Base-by-base conservation (phyloP, 2,329 filamentous ascomycete genomes). In the Fusarium penzigii region DNA sequence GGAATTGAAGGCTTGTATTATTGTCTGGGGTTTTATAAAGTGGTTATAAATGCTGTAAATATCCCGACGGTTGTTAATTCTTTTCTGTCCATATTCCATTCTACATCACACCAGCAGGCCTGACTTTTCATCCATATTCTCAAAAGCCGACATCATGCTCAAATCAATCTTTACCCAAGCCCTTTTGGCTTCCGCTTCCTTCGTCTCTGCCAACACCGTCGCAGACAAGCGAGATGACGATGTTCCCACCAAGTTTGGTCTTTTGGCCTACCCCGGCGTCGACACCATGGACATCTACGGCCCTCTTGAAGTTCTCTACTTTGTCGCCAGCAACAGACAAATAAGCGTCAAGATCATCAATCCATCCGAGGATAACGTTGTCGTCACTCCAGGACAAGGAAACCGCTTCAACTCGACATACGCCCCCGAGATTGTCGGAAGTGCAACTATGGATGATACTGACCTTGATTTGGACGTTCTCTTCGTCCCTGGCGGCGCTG, bases 401-500 rank as follows among this genome's bases (percentile, higher is more conserved):
- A 42, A 42, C 40, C 40, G 17, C 2, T n/a, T 13, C 17, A 42
- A 42, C n/a, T 42, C 40, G 4, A 42, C 40, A 8, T 42, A 17
- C 6, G 29, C 17, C 17, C 40, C 40, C 40, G 40, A 42, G 40
- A 42, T 42, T 42, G 40, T 42, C 17, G 40, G 40, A 6, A 17
- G 40, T 17, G 40, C 40, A n/a, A 42, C 40, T 6, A 25, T 42
- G 13, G 40, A 42, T 1, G 40, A 42, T 25, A 25, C 20, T 17
- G 40, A 42, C 2, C 40, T 42, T 42, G 73, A 75, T 2, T 78
- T 78, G 2, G 71, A 72, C 7, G 80, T 87, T 3, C 72, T 89
- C n/a, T 64, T 89, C 10, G 68, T 89, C 8, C 86, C 86, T 0
- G 86, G 86, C 5, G 85, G 86, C 0, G 49, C 71, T 0, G 85